Base-by-base conservation (phyloP, 2,329 filamentous ascomycete genomes). In the Exophiala lecanii-corni region DNA sequence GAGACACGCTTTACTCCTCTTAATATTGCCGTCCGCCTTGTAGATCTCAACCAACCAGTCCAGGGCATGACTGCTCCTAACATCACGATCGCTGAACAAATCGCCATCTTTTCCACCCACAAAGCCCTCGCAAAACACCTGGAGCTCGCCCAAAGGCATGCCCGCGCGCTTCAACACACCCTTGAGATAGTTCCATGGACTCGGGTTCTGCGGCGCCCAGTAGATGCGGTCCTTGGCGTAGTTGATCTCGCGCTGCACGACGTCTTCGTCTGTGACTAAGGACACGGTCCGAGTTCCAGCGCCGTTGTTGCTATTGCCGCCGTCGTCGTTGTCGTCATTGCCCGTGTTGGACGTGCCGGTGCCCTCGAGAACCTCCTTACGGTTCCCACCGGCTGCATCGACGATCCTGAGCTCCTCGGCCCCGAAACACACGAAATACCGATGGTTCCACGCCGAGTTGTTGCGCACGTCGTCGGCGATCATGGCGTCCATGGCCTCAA, bases 361-460 rank as follows among this genome's bases (percentile, higher is more conserved):
- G 15, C 23, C 23, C 2, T 20, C 38, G 20, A 51, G 38, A 12
- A 51, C 38, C 5, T 51, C 45, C 13, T 49, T 49, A n/a, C 49
- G 35, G 36, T 40, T 50, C 15, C 38, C 41, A 17, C 43, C 30
- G 7, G 23, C 6, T 18, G 69, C 70, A 53, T 78, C 74, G 47
- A 54, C 41, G 6, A 39, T 36, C 58, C 45, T 64, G 47, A 60
- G 62, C 45, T 64, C 59, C 19, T 66, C 67, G 17, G 64, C 71
- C 75, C 71, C 62, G 77, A 96, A 94, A 13, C 91, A 80, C n/a
- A 97, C 63, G 63, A 91, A 95, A 73, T 92, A 97, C 39, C 92
- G 82, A 71, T 98, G 91, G 54, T 91, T 94, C 92, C 92, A 98
- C 12, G 91, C 92, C 33, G 86, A 92, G 65, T 98, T 98, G 70